Percentiles rank a stretch among this genome's conserved stretches.
phyloP scores from a whole-genome alignment of 371 early-diverging fungal species.

The Capniomyces stellatus region DNA sequence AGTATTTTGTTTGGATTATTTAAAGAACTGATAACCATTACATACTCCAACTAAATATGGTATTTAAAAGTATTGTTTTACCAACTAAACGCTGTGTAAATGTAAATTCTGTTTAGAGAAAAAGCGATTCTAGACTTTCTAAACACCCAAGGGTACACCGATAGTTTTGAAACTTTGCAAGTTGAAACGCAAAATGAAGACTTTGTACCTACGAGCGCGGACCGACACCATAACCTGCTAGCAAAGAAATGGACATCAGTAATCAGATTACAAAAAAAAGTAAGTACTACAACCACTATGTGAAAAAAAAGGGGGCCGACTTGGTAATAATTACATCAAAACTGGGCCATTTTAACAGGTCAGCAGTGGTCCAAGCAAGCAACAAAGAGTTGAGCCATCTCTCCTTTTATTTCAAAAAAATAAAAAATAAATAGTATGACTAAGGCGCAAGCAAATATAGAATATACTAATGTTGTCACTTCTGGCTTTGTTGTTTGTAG shows the following conservation, averaged over 20 bases:
- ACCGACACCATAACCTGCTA: slow-evolving; percentile 62
- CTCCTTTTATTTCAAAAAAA: no score
- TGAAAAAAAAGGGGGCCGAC: no score
- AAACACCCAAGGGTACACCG: slow-evolving; percentile 43
- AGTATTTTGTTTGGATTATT: background rate
- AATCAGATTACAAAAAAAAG: slow-evolving; percentile 79
- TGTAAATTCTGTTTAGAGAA: slow-evolving; percentile 27
- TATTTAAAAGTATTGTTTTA: background rate
- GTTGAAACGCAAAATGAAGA: slow-evolving; percentile 54
- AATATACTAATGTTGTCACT: slow-evolving; percentile 4
- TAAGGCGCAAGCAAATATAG: background rate
- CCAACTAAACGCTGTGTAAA: background rate
- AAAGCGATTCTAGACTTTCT: slow-evolving; percentile 77
- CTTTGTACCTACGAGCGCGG: slow-evolving; percentile 51
- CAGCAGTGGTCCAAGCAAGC: background rate
- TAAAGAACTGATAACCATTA: background rate
- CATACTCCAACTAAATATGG: background rate
- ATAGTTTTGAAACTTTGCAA: slow-evolving; percentile 45
- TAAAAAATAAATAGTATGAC: no score
- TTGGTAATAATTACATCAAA: no score
- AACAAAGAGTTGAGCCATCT: no score
- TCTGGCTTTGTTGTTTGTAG: slow-evolving; percentile 23
- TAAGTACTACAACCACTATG: no score
- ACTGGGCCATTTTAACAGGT: no score
- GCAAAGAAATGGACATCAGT: slow-evolving; percentile 93